Percentiles rank a stretch among this genome's conserved stretches.
phyloP scores from a whole-genome alignment of 768 basidiomycete genomes.

The Leccinum truebloodii region DNA sequence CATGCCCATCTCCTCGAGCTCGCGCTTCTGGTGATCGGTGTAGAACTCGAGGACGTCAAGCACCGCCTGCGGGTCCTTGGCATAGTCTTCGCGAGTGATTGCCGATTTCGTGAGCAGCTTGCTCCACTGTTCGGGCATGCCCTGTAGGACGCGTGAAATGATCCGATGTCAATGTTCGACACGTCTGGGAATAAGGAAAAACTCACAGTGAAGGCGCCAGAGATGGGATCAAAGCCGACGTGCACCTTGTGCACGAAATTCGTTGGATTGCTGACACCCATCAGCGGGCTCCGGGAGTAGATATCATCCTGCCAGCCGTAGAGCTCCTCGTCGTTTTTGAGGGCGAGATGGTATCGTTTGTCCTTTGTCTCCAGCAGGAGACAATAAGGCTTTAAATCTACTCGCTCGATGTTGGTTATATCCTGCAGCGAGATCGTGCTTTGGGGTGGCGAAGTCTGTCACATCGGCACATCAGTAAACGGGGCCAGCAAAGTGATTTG shows the following conservation, averaged over 20 bases:
- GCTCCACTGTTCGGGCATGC: slow-evolving; percentile 97
- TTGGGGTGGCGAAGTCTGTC: slow-evolving; percentile 56
- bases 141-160: slow-evolving; percentile 45
- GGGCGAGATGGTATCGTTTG: slow-evolving; percentile 74
- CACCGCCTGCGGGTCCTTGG: slow-evolving; percentile 95
- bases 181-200: not conserved
- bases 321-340: slow-evolving; percentile 96
- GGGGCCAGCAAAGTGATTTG: not conserved
- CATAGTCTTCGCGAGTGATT: slow-evolving; percentile 97
- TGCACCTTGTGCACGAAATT: slow-evolving; percentile 99
- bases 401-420: slow-evolving; percentile 86
- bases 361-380: slow-evolving; percentile 84
- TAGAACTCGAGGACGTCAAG: slow-evolving; percentile 98
- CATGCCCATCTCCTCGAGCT: slow-evolving; percentile 65
- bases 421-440: slow-evolving; percentile 68
- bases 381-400: slow-evolving; percentile 94
- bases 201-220: slow-evolving; percentile 91
- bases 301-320: slow-evolving; percentile 99
- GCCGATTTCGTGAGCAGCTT: slow-evolving; percentile 96
- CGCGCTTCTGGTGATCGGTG: slow-evolving; percentile 96
- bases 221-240: slow-evolving; percentile 93
- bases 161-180: slow-evolving; percentile 1
- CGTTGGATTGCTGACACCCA: slow-evolving; percentile 93
- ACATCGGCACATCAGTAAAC: slow-evolving; percentile 10
- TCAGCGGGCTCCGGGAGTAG: slow-evolving; percentile 86